These are phyloP conservation scores for Cochlearia excelsa DNA, from an alignment of 345 rosid genomes.

Conservation along the genomic window DNA sequence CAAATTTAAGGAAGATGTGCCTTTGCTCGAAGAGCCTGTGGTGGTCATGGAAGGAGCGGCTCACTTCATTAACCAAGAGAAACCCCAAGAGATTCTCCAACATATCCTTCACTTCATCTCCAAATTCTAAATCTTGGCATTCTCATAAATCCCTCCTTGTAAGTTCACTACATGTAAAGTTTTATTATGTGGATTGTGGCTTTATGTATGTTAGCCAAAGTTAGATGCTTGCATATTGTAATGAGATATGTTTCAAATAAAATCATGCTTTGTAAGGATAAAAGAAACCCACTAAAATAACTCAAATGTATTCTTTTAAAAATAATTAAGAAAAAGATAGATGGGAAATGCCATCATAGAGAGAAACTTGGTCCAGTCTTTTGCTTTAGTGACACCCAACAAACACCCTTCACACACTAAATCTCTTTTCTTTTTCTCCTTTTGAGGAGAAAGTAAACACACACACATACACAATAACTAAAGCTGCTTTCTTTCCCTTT, in stretches of 20 bases:
- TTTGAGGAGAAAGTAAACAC: conserved; percentile 29
- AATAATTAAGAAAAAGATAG: conserved; percentile 8
- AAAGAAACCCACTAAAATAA: background rate
- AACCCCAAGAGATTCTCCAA: conserved; percentile 30
- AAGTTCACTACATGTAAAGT: background rate
- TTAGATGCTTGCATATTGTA: background rate
- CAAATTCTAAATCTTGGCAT: conserved; percentile 20
- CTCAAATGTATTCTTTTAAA: conserved; percentile 5
- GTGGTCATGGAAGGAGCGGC: conserved; percentile 33
- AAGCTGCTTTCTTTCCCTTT: conserved; percentile 19
- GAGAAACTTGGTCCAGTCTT: conserved; percentile 26
- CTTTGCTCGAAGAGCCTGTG: conserved; percentile 32
- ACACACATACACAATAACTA: background rate
- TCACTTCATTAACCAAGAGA: conserved; percentile 35
- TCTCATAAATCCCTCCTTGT: no score
- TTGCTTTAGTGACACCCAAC: conserved; percentile 33
- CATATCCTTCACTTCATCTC: conserved; percentile 29
- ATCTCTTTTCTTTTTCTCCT: conserved; percentile 34
- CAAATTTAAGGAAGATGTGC: conserved; percentile 30
- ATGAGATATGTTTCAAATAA: no score
- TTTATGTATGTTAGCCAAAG: no score
- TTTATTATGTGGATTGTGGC: no score
- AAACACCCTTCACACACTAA: conserved; percentile 28
- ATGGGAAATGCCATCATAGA: conserved; percentile 27
- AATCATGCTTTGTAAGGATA: no score